Evolutionary conservation across 1,284 basidiomycete genomes (phyloP), one percentile per base, ranked within the genome.

Genomic region (Tausonia pullulans): DNA sequence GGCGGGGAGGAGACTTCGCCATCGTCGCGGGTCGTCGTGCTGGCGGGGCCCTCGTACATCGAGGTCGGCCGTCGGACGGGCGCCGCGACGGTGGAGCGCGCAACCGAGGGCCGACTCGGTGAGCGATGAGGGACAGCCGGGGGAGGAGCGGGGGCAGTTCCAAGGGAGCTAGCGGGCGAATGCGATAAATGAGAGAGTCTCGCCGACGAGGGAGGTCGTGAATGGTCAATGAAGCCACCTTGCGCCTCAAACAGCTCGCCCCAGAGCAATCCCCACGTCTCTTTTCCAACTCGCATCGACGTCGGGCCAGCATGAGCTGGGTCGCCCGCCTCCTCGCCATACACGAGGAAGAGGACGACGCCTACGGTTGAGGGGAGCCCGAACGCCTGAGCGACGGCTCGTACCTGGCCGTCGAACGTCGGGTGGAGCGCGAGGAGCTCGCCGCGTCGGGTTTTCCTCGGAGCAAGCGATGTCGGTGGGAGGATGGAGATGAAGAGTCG

Each of bases 291-390:
- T 27, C 27, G 27, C 27, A 27, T 27, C 27, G 27, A 27, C 27
- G 27, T 27, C 13, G 57, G 6, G 27, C 44, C 10, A 54, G 52
- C 8, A 54, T 54, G 27, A 27, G 27, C 27, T 27, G 27, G 27
- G 27, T 27, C 27, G 27, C 27, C 2, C 27, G 52, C 8, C 8
- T 53, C 7, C 39, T 53, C 52, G 11, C 52, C n/a, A 44, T 61
- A 61, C n/a, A 64, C 57, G 14, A 64, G 40, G 27, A 60, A 64
- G n/a, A 64, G 40, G 6, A 64, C 53, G 43, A 64, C 27, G 2
- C 63, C 63, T 16, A 59, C 56, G 9, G 58, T 60, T 5, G 44
- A 50, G n/a, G 63, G 63, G 4, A 64, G 51, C 4, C 58, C 53
- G 10, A 51, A 64, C 27, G 60, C 63, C 16, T 50, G 58, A 5